Conservation (phyloP, 192 early-diverging fungal genomes). For the Mortierella claussenii region DNA sequence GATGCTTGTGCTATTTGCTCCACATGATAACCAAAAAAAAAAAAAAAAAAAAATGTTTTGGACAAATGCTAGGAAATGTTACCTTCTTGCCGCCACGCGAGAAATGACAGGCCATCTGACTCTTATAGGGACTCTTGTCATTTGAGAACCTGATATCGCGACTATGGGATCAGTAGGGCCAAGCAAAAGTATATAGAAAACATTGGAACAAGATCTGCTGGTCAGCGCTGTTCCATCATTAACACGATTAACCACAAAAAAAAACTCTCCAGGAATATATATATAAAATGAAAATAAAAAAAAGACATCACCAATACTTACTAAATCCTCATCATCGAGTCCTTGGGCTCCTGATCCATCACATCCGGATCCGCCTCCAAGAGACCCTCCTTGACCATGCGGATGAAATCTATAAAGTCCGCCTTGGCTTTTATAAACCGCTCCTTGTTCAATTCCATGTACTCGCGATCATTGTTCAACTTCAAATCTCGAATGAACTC, state of each 20-base stretch:
- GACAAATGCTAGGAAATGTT: neutral
- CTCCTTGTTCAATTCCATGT: slow-evolving; percentile 52
- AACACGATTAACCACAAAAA: too few species aligned
- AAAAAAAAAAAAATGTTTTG: neutral
- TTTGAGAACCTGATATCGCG: slow-evolving; percentile 70
- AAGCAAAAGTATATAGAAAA: too few species aligned
- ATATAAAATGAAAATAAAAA: neutral
- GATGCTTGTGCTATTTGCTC: too few species aligned
- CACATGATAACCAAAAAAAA: too few species aligned
- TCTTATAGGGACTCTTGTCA: slow-evolving; percentile 67
- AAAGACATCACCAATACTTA: slow-evolving; percentile 15
- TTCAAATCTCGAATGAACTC: slow-evolving; percentile 59
- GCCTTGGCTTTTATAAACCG: slow-evolving; percentile 44
- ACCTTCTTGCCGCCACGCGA: slow-evolving; percentile 60
- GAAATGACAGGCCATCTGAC: slow-evolving; percentile 53
- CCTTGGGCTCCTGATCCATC: slow-evolving; percentile 53
- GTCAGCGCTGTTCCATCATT: too few species aligned
- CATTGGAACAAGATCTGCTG: too few species aligned
- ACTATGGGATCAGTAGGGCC: slow-evolving; percentile 43
- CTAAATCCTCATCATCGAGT: slow-evolving; percentile 60
- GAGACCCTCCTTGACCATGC: slow-evolving; percentile 52
- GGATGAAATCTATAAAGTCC: slow-evolving; percentile 62
- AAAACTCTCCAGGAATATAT: neutral
- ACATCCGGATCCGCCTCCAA: slow-evolving; percentile 57
- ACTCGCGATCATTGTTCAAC: slow-evolving; percentile 64